Conservation (phyloP, 2,329 filamentous ascomycete species). For the Ceratocystis albifundus region DNA sequence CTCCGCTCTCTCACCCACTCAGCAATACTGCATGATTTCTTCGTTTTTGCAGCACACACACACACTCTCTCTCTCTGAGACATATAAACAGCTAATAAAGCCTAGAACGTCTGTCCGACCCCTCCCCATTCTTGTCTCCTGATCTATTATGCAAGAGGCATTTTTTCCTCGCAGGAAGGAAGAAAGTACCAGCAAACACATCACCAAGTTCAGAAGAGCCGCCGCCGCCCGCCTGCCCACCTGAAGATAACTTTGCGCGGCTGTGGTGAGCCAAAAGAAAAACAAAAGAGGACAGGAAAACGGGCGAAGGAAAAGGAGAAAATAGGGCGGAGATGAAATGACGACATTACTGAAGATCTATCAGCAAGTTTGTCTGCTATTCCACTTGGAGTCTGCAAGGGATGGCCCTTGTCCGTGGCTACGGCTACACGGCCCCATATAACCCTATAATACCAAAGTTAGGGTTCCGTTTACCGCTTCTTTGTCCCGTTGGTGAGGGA, state of each 20-base stretch:
- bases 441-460: background rate
- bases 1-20: too few relatives aligned
- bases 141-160: background rate
- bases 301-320: background rate
- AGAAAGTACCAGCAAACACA: background rate
- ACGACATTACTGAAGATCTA: background rate
- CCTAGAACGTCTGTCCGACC: background rate
- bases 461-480: background rate
- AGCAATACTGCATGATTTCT: too few relatives aligned
- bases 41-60: too few relatives aligned
- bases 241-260: background rate
- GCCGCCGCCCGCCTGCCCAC: too few relatives aligned
- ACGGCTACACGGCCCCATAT: background rate
- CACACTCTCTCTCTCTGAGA: background rate
- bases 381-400: background rate
- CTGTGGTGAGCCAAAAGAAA: background rate
- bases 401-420: background rate
- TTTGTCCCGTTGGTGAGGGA: background rate
- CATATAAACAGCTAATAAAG: background rate
- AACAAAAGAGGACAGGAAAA: background rate
- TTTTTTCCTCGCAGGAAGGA: background rate
- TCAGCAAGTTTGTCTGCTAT: background rate
- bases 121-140: too few relatives aligned
- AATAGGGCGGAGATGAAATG: background rate
- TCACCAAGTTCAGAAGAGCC: background rate